Base-by-base conservation (phyloP, 305 asterid species). In the Plantago coronopus region DNA sequence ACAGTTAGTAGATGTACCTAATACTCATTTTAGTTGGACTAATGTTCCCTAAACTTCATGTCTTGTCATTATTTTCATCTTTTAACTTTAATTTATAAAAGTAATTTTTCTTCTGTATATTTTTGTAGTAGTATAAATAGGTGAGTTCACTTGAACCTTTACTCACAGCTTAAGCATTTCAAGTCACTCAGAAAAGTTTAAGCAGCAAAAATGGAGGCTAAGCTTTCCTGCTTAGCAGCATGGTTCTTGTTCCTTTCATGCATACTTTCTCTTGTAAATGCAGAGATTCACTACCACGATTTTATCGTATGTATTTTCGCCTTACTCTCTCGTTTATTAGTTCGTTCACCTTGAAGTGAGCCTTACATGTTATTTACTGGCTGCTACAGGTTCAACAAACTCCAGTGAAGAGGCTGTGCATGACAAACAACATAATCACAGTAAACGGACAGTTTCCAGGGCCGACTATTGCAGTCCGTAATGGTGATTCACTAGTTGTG, bases 361-460 rank as follows among this genome's bases (percentile, higher is more conserved):
- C 54, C 10, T 29, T 45, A 68, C 55, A 58, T 13, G 31, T 46
- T 6, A n/a, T 13, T 20, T 21, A 8, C 9, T 18, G 4, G 29
- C 16, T 46, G 58, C 19, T 17, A 20, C 72, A 80, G 86, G 86
- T 80, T 67, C 70, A 74, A 68, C 54, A 60, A 62, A 49, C 69
- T 1, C 40, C 72, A 25, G 86, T 77, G 70, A 80, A 64, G 20
- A 70, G 87, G 72, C 61, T 81, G 67, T 81, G 87, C 78, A 75
- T 18, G 58, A 70, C 69, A 3, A 79, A 65, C 53, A 73, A 64
- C 72, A 81, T 75, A 21, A 40, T 78, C 54, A 81, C 83, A 0
- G 87, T 81, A 13, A 81, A 81, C 49, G 84, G 84, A 1, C 71
- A 81, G 69, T 81, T 78, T 23, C 87, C 87, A 16, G 87, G 87